phyloP scores from a whole-genome alignment of 257 asterid genomes.

The Fraxinus pennsylvanica region DNA sequence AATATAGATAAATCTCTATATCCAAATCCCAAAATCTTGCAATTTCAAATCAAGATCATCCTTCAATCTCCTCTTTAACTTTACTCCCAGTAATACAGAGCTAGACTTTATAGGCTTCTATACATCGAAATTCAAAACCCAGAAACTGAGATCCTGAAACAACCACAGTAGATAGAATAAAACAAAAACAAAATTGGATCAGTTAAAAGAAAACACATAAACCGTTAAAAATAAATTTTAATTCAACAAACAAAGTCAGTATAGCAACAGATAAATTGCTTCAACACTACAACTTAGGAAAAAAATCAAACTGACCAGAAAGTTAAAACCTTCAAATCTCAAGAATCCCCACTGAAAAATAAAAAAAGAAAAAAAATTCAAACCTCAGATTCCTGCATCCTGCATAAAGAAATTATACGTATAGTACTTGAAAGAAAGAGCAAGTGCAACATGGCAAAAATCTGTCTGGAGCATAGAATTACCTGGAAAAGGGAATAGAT shows the following conservation, averaged over 20 bases:
- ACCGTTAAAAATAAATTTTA: not conserved
- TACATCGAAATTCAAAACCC: constrained; percentile 23
- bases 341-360: not conserved
- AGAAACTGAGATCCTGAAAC: constrained; percentile 26
- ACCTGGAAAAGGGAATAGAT: not conserved
- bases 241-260: not conserved
- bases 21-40: constrained; percentile 20
- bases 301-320: not conserved
- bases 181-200: constrained; percentile 1
- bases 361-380: not conserved
- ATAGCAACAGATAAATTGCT: not conserved
- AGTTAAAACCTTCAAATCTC: constrained; percentile 4
- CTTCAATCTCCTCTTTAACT: not conserved
- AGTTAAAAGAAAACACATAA: constrained; percentile 1
- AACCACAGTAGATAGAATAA: constrained; percentile 22
- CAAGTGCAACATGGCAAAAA: not conserved
- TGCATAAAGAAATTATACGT: not conserved
- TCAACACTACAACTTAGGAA: not conserved
- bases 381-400: not conserved
- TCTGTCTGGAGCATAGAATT: not conserved
- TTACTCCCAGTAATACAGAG: constrained; percentile 16
- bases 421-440: not conserved
- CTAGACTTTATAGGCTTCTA: constrained; percentile 18
- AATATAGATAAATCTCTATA: constrained; percentile 14
- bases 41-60: constrained; percentile 8